Base-by-base conservation (phyloP, 2,329 filamentous ascomycete species). In the Neopestalotiopsis sp. region DNA sequence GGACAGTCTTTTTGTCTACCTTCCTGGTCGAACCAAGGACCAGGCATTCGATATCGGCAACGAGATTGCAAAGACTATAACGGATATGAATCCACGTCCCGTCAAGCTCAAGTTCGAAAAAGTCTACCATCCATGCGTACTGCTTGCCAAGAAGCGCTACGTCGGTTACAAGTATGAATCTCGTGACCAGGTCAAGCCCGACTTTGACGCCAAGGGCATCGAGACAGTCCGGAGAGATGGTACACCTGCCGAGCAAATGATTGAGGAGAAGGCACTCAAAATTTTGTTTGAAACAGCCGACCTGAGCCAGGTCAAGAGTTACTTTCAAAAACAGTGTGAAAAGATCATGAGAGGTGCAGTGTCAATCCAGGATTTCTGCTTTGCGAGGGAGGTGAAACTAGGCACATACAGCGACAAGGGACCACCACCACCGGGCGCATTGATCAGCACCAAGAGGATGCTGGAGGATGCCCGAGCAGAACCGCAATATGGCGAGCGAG, bases 81-180 rank as follows among this genome's bases (percentile, higher is more conserved):
- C 96, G 0, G 88, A 94, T 67, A 92, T 93, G 84, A 99, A 98
- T 76, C 97, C 96, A 2, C 89, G 91, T 1, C 96, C 96, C 0
- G 85, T 99, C 73, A 98, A 97, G 81, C 91, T 99, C 71, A 98
- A 98, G 78, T 98, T 99, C 74, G 96, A 99, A 78, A 99, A 99
- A 75, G 95, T 99, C 1, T 99, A 99, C 80, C 93, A 97, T 72
- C 96, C 97, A 0, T 98, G 95, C 77, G 90, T 98, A 0, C 86
- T 99, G 4, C 87, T 99, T 0, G 94, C 97, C 20, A 99, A 99
- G 83, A 99, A 99, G 78, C 92, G 96, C 67, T 99, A 99, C 75
- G 97, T 98, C 4, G 97, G 97, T 5, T 98, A 97, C 85, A 98
- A 97, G 78, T 99, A 97, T 81, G 96, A 99, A 77, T 89, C 86